phyloP scores from a whole-genome alignment of 208 protist species.

The Trypanosoma scelopori region DNA sequence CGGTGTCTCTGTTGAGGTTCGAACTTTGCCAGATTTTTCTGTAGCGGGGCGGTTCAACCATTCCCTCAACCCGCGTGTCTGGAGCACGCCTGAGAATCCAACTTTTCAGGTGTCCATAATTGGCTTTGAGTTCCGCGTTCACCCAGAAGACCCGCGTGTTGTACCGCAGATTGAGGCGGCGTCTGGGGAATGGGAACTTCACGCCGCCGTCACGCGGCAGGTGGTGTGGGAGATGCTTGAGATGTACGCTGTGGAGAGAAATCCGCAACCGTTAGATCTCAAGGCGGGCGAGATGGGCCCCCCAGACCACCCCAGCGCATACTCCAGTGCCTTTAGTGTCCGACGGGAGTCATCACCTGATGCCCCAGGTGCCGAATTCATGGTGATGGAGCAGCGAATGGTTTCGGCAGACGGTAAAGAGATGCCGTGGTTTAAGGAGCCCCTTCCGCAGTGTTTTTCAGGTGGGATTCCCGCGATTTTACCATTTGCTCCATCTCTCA shows the following conservation, averaged over 20 bases:
- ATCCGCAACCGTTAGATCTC: slow-evolving; percentile 63
- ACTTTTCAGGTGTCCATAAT: slow-evolving; percentile 71
- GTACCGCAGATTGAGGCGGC: slow-evolving; percentile 71
- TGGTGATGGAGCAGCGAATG: slow-evolving; percentile 73
- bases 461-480: slow-evolving; percentile 64
- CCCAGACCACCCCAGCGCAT: slow-evolving; percentile 54
- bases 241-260: slow-evolving; percentile 74
- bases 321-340: slow-evolving; percentile 74
- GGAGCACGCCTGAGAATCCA: slow-evolving; percentile 67
- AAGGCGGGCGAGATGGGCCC: slow-evolving; percentile 68
- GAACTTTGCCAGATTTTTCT: slow-evolving; percentile 72
- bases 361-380: not conserved
- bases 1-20: slow-evolving; percentile 73
- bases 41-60: slow-evolving; percentile 65
- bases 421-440: slow-evolving; percentile 77
- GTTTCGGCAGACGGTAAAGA: slow-evolving; percentile 43
- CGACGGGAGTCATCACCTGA: not conserved
- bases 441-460: slow-evolving; percentile 55
- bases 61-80: slow-evolving; percentile 72
- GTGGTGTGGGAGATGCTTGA: slow-evolving; percentile 88
- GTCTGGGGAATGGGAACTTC: slow-evolving; percentile 76
- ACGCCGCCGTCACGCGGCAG: slow-evolving; percentile 73
- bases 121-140: slow-evolving; percentile 89
- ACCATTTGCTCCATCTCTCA: slow-evolving; percentile 79
- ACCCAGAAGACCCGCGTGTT: slow-evolving; percentile 81